Evolutionary conservation across 805 yeast species (phyloP).

Genomic region (Scheffersomyces coipomensis): DNA sequence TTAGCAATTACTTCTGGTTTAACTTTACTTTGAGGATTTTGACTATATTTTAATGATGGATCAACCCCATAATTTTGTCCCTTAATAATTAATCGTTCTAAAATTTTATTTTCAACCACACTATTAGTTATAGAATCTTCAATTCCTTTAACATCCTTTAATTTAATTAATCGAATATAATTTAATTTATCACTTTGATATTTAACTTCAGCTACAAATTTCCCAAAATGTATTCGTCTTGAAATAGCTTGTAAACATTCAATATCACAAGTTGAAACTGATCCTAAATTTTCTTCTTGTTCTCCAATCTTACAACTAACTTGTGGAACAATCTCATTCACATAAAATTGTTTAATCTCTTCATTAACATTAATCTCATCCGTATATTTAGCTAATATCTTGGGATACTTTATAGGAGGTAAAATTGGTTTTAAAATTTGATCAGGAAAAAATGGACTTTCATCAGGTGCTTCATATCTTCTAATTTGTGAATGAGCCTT

Average conservation of each 20-base stretch:
- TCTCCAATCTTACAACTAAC: constrained; percentile 68
- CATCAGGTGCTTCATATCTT: constrained; percentile 93
- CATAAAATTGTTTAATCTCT: constrained; percentile 66
- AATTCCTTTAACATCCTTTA: constrained; percentile 68
- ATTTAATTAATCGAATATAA: constrained; percentile 63
- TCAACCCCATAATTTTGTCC: constrained; percentile 87
- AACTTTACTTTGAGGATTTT: constrained; percentile 68
- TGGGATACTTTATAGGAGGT: constrained; percentile 79
- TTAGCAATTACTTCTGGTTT: constrained; percentile 79
- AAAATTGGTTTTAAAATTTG: constrained; percentile 66
- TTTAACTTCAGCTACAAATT: constrained; percentile 96
- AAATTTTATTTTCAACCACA: constrained; percentile 81
- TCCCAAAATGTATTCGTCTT: constrained; percentile 93
- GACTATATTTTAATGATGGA: constrained; percentile 73
- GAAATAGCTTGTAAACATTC: constrained; percentile 85
- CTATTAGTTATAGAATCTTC: constrained; percentile 80
- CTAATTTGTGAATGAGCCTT: constrained; percentile 66
- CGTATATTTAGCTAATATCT: constrained; percentile 70
- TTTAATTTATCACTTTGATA: constrained; percentile 64
- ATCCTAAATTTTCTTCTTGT: constrained; percentile 83
- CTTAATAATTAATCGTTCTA: constrained; percentile 74
- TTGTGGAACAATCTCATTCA: constrained; percentile 70
- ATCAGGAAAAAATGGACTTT: constrained; percentile 82
- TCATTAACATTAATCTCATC: constrained; percentile 74
- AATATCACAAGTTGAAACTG: constrained; percentile 81